These are phyloP conservation scores for Pterula multifida DNA, from an alignment of 1,284 basidiomycete genomes.

Conservation along the genomic window DNA sequence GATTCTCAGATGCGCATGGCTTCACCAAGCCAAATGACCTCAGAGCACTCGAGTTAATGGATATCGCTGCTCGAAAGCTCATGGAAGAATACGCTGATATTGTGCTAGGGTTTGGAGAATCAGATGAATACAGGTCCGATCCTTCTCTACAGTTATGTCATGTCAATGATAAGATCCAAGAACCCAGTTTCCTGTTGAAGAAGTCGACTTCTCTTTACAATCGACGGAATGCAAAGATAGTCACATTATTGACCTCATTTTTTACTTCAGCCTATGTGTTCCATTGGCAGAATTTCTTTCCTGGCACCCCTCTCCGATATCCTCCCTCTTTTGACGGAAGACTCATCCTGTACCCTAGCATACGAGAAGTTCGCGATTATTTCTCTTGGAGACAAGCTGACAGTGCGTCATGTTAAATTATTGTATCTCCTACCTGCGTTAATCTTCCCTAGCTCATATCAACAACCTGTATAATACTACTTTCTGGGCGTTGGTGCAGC, in stretches of 20 bases:
- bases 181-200: conserved; percentile 72
- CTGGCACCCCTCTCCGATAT: conserved; percentile 56
- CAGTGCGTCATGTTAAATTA: conserved; percentile 44
- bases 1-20: conserved; percentile 75
- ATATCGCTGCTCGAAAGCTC: conserved; percentile 73
- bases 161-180: neutral
- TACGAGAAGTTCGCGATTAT: conserved; percentile 76
- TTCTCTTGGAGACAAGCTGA: conserved; percentile 95
- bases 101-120: conserved; percentile 86
- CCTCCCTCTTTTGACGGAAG: conserved; percentile 91
- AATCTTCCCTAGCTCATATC: conserved; percentile 67
- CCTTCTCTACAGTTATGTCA: neutral
- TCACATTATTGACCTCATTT: conserved; percentile 78
- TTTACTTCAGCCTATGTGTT: conserved; percentile 93
- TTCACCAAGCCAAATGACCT: conserved; percentile 92
- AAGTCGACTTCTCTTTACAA: conserved; percentile 72
- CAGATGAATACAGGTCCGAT: conserved; percentile 87
- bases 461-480: conserved; percentile 96
- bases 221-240: conserved; percentile 80
- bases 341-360: conserved; percentile 74
- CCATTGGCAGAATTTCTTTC: conserved; percentile 76
- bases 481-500: conserved; percentile 89
- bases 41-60: conserved; percentile 85
- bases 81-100: conserved; percentile 80
- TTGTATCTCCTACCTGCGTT: neutral